Percentiles rank a stretch among this genome's conserved stretches.
phyloP scores from a whole-genome alignment of 108 stramenopile species.

The Schizochytrium sp. region DNA sequence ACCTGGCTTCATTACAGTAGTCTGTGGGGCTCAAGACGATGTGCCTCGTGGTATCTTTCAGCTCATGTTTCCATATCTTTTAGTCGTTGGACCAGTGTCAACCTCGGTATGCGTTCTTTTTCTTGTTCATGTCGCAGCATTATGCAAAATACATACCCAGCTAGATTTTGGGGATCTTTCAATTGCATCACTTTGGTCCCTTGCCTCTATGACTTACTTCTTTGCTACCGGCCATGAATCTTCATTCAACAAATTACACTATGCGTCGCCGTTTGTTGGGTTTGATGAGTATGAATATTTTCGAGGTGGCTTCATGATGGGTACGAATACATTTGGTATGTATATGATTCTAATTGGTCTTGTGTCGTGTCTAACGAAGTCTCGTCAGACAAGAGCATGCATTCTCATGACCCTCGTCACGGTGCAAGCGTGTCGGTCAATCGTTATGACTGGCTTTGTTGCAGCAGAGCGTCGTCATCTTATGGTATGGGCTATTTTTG shows the following conservation, averaged over 20 bases:
- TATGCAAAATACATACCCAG: neutral
- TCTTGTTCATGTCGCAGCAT: neutral
- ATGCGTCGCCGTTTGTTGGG: constrained; percentile 69
- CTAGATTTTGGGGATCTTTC: neutral
- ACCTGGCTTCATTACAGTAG: neutral
- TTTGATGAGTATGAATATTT: constrained; percentile 69
- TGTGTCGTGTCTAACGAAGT: constrained; percentile 35
- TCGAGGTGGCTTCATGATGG: constrained; percentile 66
- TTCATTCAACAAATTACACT: constrained; percentile 71
- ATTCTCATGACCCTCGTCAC: neutral
- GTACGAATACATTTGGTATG: constrained; percentile 70
- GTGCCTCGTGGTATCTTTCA: neutral
- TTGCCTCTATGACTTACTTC: constrained; percentile 64
- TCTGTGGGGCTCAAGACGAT: neutral
- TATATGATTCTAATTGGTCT: constrained; percentile 65
- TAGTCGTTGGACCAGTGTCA: constrained; percentile 17
- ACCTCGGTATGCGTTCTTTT: neutral
- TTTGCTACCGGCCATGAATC: constrained; percentile 71
- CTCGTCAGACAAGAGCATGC: neutral
- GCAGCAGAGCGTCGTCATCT: constrained; percentile 70
- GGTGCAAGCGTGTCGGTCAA: constrained; percentile 59
- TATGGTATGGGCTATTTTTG: constrained; percentile 75
- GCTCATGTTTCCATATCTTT: neutral
- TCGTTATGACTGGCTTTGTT: constrained; percentile 66
- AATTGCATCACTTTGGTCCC: neutral